Evolutionary conservation across 179 eudicot genomes (phyloP).

Genomic region (Sideroxylon spinosum): DNA sequence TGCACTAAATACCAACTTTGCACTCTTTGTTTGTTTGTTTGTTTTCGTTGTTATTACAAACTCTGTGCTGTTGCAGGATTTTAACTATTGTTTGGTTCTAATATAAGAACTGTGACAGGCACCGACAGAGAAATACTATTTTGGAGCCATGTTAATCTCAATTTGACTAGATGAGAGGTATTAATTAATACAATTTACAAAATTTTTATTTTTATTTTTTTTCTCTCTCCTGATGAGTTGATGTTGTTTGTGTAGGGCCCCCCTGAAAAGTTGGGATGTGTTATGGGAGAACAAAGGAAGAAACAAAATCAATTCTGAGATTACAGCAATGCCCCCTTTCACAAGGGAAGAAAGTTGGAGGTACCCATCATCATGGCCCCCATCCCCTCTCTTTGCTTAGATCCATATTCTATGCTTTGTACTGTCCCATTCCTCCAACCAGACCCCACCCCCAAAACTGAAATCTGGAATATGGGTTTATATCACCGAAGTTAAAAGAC

Average conservation of each 20-base stretch:
- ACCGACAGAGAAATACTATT: slow-evolving; percentile 7
- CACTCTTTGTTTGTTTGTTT: no score
- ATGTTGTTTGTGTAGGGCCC: slow-evolving; percentile 18
- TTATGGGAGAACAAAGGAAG: background rate
- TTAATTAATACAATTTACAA: background rate
- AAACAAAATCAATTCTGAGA: slow-evolving; percentile 22
- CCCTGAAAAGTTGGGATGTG: slow-evolving; percentile 15
- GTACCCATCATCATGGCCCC: slow-evolving; percentile 27
- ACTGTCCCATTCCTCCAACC: slow-evolving; percentile 13
- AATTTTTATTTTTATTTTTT: background rate
- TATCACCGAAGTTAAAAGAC: slow-evolving; percentile 13
- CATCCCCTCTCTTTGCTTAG: slow-evolving; percentile 20
- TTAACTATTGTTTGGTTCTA: no score
- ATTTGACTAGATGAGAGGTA: slow-evolving; percentile 10
- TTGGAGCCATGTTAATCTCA: slow-evolving; percentile 5
- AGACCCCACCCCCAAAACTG: slow-evolving; percentile 13
- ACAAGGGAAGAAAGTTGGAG: slow-evolving; percentile 21
- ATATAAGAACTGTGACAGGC: background rate
- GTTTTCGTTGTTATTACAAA: no score
- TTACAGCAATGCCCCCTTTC: slow-evolving; percentile 26
- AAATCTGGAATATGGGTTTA: slow-evolving; percentile 13
- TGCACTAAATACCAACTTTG: no score
- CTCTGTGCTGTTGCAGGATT: no score
- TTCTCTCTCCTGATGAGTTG: background rate
- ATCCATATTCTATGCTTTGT: slow-evolving; percentile 25